phyloP scores from a whole-genome alignment of 73 alveolate genomes.

The Tetrahymena elliotti region DNA sequence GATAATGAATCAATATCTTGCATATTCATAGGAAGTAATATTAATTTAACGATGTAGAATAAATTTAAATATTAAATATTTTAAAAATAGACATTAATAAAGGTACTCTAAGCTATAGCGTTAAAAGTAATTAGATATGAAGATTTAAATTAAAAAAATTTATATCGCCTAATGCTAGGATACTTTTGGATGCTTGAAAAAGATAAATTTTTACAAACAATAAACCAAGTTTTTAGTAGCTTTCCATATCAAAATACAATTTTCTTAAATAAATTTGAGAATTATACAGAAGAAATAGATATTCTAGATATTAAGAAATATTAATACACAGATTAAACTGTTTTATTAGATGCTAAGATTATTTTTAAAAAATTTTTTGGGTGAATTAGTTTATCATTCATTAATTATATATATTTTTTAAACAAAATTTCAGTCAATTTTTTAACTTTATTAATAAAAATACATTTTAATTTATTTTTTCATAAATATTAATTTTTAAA shows the following conservation, averaged over 20 bases:
- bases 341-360: neutral
- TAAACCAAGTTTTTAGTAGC: neutral
- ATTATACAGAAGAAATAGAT: neutral
- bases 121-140: neutral
- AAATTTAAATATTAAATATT: neutral
- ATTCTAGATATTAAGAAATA: neutral
- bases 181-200: neutral
- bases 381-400: neutral
- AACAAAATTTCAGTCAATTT: no score
- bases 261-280: neutral
- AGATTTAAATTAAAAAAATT: neutral
- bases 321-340: neutral
- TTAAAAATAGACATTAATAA: neutral
- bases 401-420: neutral
- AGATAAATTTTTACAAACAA: neutral
- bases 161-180: neutral
- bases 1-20: neutral
- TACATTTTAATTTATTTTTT: no score
- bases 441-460: neutral
- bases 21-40: neutral
- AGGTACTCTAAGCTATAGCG: neutral
- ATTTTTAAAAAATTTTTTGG: neutral
- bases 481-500: no score
- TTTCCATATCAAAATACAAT: neutral
- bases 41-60: no score